A percentile compares a stretch with the other conserved stretches of the same genome.
Conservation (phyloP, 768 basidiomycete genomes). For the Suillus spraguei region DNA sequence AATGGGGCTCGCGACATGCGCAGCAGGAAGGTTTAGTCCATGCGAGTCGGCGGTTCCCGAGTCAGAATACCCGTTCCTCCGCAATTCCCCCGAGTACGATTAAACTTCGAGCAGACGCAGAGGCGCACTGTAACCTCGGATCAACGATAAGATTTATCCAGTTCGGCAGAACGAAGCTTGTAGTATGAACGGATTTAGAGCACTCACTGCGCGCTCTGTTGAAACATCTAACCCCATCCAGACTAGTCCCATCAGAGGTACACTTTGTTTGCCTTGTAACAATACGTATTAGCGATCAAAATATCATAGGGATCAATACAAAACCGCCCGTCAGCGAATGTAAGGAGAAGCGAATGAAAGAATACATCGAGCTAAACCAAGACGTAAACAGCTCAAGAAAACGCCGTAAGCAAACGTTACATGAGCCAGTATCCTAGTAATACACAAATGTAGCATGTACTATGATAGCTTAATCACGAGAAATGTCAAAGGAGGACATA, state of each 20-base stretch:
- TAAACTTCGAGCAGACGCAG: neutral
- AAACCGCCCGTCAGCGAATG: neutral
- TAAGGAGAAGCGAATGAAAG: neutral
- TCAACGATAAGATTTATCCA: neutral
- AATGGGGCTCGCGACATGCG: neutral
- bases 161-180: neutral
- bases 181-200: neutral
- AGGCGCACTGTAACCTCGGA: slow-evolving; percentile 4
- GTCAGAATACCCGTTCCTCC: neutral
- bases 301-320: neutral
- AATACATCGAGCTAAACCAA: neutral
- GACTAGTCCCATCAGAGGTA: neutral
- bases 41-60: neutral
- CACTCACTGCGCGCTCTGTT: neutral
- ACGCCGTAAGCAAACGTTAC: too few species aligned
- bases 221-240: neutral
- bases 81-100: neutral
- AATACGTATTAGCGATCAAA: neutral
- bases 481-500: neutral
- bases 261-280: neutral
- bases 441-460: neutral
- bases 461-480: neutral
- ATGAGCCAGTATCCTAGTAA: neutral
- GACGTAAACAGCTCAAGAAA: neutral
- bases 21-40: neutral